A percentile compares a stretch with the other conserved stretches of the same genome.
These are phyloP conservation scores for Panus rudis DNA, from an alignment of 768 basidiomycete species.

Conservation along the genomic window DNA sequence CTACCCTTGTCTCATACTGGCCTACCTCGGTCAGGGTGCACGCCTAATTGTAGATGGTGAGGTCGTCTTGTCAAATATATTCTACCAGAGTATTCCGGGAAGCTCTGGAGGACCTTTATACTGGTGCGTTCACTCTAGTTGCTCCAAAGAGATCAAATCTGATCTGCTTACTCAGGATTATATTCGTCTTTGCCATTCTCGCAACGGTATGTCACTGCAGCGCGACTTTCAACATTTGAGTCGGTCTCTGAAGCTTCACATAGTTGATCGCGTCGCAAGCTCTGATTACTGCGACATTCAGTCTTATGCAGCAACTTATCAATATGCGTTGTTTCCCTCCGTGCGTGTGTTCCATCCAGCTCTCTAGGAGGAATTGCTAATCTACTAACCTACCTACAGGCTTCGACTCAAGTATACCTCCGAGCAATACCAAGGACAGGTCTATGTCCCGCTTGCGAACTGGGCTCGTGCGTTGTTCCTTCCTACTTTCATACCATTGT, in stretches of 20 bases:
- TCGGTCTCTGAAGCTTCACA: background rate
- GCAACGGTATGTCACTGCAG: conserved; percentile 43
- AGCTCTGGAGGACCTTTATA: conserved; percentile 43
- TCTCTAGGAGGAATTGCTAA: background rate
- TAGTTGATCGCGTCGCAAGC: conserved; percentile 60
- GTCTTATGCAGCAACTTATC: conserved; percentile 56
- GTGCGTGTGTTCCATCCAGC: conserved; percentile 16
- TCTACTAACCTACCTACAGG: conserved; percentile 11
- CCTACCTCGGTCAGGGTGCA: conserved; percentile 70
- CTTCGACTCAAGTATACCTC: conserved; percentile 56
- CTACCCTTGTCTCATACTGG: conserved; percentile 54
- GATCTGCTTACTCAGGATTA: conserved; percentile 34
- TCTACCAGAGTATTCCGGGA: conserved; percentile 63
- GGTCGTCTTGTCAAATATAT: conserved; percentile 44
- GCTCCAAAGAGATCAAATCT: background rate
- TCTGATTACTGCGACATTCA: conserved; percentile 64
- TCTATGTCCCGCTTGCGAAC: conserved; percentile 61
- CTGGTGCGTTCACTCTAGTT: conserved; percentile 34
- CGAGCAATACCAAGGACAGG: conserved; percentile 51
- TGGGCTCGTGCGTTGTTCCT: conserved; percentile 33
- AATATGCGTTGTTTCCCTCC: conserved; percentile 53
- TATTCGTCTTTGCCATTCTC: conserved; percentile 56
- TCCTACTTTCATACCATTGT: background rate
- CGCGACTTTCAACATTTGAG: background rate
- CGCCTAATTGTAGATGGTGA: conserved; percentile 47